Conservation (phyloP, 1,284 basidiomycete genomes). For the Boletus chippewaensis region DNA sequence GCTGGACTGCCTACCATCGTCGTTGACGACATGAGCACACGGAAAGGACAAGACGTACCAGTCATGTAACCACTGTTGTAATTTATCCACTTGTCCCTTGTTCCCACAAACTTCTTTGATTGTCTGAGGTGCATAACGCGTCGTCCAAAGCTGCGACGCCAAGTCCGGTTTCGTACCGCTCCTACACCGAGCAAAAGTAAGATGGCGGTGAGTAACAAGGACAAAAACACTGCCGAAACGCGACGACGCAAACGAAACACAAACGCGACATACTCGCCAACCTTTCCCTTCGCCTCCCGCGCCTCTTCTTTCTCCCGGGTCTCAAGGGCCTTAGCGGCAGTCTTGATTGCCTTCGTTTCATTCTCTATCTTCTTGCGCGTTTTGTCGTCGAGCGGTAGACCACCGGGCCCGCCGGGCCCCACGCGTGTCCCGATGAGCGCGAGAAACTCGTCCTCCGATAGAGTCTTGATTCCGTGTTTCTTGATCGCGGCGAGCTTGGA, state of each 20-base stretch:
- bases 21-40: background rate
- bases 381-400: slow-evolving; percentile 62
- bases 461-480: slow-evolving; percentile 68
- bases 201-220: background rate
- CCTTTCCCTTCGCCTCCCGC: slow-evolving; percentile 22
- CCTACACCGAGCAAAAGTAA: background rate
- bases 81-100: slow-evolving; percentile 84
- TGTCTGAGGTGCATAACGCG: slow-evolving; percentile 84
- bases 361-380: slow-evolving; percentile 77
- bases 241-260: background rate
- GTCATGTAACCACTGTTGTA: slow-evolving; percentile 80
- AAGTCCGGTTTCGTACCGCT: slow-evolving; percentile 35
- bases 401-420: slow-evolving; percentile 33
- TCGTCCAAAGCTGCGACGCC: slow-evolving; percentile 84
- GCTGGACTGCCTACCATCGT: slow-evolving; percentile 57
- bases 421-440: slow-evolving; percentile 69
- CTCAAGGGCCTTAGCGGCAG: slow-evolving; percentile 73
- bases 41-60: slow-evolving; percentile 50
- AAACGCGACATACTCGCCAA: slow-evolving; percentile 13
- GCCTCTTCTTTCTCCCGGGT: slow-evolving; percentile 51
- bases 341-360: slow-evolving; percentile 69
- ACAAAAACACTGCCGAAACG: background rate
- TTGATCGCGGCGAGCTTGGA: slow-evolving; percentile 83
- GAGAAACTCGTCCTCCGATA: slow-evolving; percentile 87
- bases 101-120: slow-evolving; percentile 95